Conservation (phyloP, 208 protist genomes). For the Acanthamoeba divionensis region DNA sequence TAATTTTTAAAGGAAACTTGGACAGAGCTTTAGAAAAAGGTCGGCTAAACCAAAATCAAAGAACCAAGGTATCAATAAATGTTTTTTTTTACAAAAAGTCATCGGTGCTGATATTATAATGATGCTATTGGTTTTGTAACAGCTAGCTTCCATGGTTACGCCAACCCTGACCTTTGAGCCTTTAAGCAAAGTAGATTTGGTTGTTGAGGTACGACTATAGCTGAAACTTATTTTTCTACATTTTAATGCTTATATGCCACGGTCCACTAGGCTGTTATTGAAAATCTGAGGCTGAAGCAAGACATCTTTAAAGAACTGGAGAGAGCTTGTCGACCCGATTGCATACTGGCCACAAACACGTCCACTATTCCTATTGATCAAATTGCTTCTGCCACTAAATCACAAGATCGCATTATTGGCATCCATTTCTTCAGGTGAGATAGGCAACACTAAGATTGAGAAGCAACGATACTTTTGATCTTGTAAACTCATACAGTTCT, state of each 20-base stretch:
- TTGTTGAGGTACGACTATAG: conserved; percentile 46
- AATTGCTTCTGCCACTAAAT: conserved; percentile 75
- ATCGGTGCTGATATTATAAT: too few species aligned
- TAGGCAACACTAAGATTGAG: background rate
- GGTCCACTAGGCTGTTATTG: conserved; percentile 78
- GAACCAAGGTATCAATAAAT: background rate
- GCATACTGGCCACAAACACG: conserved; percentile 81
- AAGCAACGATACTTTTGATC: background rate
- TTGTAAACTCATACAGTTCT: background rate
- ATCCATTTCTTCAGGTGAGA: conserved; percentile 80
- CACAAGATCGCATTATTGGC: conserved; percentile 79
- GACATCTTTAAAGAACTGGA: conserved; percentile 82
- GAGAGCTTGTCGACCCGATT: conserved; percentile 76
- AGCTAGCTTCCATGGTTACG: background rate
- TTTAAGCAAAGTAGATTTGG: conserved; percentile 47
- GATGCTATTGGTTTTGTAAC: too few species aligned
- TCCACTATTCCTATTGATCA: conserved; percentile 79
- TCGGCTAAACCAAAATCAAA: conserved; percentile 40
- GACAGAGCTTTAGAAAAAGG: background rate
- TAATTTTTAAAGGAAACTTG: conserved; percentile 41
- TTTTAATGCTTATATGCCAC: too few species aligned
- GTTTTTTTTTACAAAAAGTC: too few species aligned
- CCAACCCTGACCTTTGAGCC: conserved; percentile 1
- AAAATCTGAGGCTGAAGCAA: conserved; percentile 79
- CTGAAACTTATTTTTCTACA: background rate